Percentiles rank a stretch among this genome's conserved stretches.
These are phyloP conservation scores for Tulasnella sp. DNA, from an alignment of 768 basidiomycete genomes.

Conservation along the genomic window DNA sequence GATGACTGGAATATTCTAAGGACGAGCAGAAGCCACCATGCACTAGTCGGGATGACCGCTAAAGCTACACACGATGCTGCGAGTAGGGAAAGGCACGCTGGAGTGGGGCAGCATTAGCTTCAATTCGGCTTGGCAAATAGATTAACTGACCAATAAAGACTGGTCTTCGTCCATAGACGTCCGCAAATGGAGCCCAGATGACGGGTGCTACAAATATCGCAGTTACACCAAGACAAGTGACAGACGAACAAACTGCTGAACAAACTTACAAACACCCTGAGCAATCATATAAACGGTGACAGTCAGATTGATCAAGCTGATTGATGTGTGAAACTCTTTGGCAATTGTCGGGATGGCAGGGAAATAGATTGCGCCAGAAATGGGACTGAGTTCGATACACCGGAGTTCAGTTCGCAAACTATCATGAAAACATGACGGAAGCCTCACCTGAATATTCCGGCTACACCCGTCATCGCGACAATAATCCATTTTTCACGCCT, in stretches of 20 bases:
- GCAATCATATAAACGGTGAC: constrained; percentile 43
- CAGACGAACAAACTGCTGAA: background rate
- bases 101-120: constrained; percentile 43
- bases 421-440: too few relatives aligned
- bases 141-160: constrained; percentile 34
- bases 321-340: constrained; percentile 39
- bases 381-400: constrained; percentile 34
- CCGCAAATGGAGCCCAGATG: constrained; percentile 42
- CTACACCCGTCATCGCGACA: constrained; percentile 28
- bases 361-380: constrained; percentile 44
- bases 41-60: constrained; percentile 57
- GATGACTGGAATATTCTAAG: constrained; percentile 80
- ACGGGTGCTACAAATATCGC: constrained; percentile 38
- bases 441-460: constrained; percentile 31
- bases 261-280: constrained; percentile 31
- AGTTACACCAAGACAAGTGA: background rate
- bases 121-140: background rate
- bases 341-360: constrained; percentile 44
- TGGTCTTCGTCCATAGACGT: constrained; percentile 30
- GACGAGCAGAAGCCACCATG: constrained; percentile 78
- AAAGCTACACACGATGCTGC: constrained; percentile 66
- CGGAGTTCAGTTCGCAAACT: background rate
- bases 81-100: constrained; percentile 66
- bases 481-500: constrained; percentile 34
- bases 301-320: constrained; percentile 43